These are phyloP conservation scores for Verticillium nubilum DNA, from an alignment of 2,329 filamentous ascomycete genomes.

Conservation along the genomic window DNA sequence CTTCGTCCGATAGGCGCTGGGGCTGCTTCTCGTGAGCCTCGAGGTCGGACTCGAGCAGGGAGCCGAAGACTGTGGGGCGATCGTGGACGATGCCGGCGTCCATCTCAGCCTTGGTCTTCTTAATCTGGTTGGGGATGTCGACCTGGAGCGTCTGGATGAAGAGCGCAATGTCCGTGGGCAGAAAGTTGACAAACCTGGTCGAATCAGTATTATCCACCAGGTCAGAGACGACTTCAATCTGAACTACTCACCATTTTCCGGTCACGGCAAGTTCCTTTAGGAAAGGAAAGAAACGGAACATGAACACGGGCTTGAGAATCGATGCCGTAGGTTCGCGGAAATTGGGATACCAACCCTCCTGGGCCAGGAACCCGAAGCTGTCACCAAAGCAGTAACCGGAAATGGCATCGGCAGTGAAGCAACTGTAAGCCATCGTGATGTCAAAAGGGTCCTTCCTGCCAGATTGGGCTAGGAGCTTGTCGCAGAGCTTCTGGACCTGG, in stretches of 20 bases:
- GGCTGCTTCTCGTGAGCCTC: constrained; percentile 11
- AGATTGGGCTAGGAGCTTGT: constrained; percentile 21
- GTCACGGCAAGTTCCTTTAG: constrained; percentile 11
- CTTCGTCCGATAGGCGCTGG: constrained; percentile 9
- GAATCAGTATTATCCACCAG: background rate
- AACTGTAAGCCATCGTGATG: constrained; percentile 28
- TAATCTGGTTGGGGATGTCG: constrained; percentile 9
- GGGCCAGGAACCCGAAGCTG: constrained; percentile 23
- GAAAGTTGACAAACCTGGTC: constrained; percentile 8
- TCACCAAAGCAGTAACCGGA: constrained; percentile 31
- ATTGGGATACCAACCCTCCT: constrained; percentile 29
- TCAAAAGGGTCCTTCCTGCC: constrained; percentile 21
- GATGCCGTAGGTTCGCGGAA: constrained; percentile 17
- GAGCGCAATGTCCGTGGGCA: constrained; percentile 10
- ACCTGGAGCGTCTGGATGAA: constrained; percentile 11
- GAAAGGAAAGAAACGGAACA: constrained; percentile 19
- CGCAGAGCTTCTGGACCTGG: constrained; percentile 19
- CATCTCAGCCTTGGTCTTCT: constrained; percentile 10
- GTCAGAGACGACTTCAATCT: background rate
- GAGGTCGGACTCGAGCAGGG: constrained; percentile 17
- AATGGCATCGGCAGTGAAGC: constrained; percentile 33
- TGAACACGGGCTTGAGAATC: constrained; percentile 13
- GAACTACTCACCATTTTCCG: constrained; percentile 8
- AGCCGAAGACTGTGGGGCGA: constrained; percentile 20
- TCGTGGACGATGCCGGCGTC: constrained; percentile 13